phyloP scores from a whole-genome alignment of 73 alveolate genomes.

The Paramecium pentaurelia region DNA sequence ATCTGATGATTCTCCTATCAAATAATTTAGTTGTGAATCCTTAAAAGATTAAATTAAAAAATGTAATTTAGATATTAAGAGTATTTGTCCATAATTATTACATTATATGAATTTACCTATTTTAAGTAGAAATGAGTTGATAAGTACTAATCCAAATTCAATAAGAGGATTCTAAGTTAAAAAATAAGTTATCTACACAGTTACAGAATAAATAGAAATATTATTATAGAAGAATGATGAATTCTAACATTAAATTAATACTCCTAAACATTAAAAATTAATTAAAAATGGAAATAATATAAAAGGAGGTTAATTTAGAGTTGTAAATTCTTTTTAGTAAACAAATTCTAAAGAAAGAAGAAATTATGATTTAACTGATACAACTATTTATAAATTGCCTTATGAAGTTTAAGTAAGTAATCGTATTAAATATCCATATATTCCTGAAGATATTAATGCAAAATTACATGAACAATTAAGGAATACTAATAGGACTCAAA shows the following conservation, averaged over 20 bases:
- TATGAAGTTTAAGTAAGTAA: not conserved
- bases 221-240: not conserved
- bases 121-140: not conserved
- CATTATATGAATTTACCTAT: not conserved
- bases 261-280: not conserved
- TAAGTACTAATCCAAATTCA: not conserved
- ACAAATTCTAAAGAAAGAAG: not conserved
- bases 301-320: not conserved
- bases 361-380: not conserved
- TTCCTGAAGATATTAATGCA: not conserved
- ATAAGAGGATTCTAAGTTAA: not conserved
- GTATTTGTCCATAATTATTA: not conserved
- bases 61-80: not conserved
- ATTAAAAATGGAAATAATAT: not conserved
- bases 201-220: not conserved
- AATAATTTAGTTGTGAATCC: not conserved
- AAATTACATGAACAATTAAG: not conserved
- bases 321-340: not conserved
- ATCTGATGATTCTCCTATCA: not conserved
- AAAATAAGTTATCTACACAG: not conserved
- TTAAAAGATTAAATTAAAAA: not conserved
- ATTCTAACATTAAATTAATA: not conserved
- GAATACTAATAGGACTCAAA: not conserved
- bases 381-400: not conserved
- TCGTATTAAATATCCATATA: not conserved